Evolutionary conservation across 2,329 filamentous ascomycete species (phyloP).

Genomic region (Aspergillus uvarum): DNA sequence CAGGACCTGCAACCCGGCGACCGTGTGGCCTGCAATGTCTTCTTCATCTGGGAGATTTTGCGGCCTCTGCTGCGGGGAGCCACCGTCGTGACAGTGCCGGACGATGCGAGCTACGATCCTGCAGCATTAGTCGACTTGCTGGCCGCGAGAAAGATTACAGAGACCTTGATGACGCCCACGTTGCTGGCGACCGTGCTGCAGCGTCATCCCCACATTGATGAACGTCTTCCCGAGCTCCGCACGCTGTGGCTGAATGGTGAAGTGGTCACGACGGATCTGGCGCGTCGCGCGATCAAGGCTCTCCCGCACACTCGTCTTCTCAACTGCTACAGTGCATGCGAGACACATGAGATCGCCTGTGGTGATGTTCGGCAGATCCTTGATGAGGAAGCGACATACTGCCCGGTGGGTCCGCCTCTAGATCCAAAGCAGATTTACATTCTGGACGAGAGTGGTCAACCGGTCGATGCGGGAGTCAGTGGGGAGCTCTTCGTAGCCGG

Average conservation of each 20-base stretch:
- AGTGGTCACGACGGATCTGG: conserved; percentile 76
- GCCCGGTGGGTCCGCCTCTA: conserved; percentile 70
- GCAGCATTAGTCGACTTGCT: conserved; percentile 71
- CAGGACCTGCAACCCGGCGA: conserved; percentile 70
- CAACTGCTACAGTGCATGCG: conserved; percentile 80
- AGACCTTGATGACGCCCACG: conserved; percentile 82
- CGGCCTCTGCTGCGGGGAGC: conserved; percentile 74
- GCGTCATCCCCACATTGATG: conserved; percentile 64
- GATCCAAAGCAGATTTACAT: conserved; percentile 70
- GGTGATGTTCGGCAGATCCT: conserved; percentile 71
- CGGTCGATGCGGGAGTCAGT: conserved; percentile 60
- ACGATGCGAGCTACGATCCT: conserved; percentile 76
- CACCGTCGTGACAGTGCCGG: conserved; percentile 72
- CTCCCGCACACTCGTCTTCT: conserved; percentile 69
- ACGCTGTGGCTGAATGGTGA: conserved; percentile 81
- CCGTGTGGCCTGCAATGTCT: conserved; percentile 82
- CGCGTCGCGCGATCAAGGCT: conserved; percentile 64
- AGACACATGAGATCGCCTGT: conserved; percentile 77
- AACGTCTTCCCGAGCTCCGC: conserved; percentile 63
- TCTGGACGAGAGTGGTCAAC: conserved; percentile 66
- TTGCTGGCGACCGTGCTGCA: conserved; percentile 72
- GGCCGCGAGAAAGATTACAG: conserved; percentile 65
- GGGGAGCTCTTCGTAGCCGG: conserved; percentile 78
- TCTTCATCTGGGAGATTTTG: conserved; percentile 83
- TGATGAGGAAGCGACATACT: conserved; percentile 63